A percentile compares a stretch with the other conserved stretches of the same genome.
phyloP scores from a whole-genome alignment of 2,329 filamentous ascomycete genomes.

The Ceratocystis albifundus region DNA sequence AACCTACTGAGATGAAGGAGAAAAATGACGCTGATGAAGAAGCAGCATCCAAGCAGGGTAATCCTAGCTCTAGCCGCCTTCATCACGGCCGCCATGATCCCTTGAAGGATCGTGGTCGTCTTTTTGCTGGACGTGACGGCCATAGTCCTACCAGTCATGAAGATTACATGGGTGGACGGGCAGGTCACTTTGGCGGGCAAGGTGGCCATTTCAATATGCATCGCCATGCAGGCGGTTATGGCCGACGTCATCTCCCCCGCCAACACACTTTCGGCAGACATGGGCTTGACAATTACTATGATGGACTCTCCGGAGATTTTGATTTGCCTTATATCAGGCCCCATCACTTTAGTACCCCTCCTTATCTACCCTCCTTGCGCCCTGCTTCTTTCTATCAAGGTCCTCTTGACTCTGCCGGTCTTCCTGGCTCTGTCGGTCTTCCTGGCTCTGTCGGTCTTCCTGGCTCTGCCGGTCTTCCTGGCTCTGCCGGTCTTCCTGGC shows the following conservation, averaged over 20 bases:
- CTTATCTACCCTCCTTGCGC: constrained; percentile 71
- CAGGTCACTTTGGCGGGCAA: constrained; percentile 25
- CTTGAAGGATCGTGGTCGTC: constrained; percentile 26
- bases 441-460: not conserved
- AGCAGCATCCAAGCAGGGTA: constrained; percentile 25
- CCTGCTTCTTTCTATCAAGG: constrained; percentile 71
- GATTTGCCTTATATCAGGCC: not conserved
- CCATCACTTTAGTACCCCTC: constrained; percentile 48
- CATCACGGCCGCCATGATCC: constrained; percentile 26
- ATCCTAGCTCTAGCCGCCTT: constrained; percentile 27
- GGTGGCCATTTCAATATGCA: constrained; percentile 25
- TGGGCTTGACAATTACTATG: no score
- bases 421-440: not conserved
- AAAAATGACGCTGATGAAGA: constrained; percentile 20
- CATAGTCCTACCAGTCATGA: constrained; percentile 12
- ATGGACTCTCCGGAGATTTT: not conserved
- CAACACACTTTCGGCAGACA: not conserved
- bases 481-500: not conserved
- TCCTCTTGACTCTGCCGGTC: no score
- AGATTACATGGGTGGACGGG: constrained; percentile 22
- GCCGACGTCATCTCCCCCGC: not conserved
- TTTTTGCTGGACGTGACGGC: constrained; percentile 25
- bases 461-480: not conserved
- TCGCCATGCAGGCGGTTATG: constrained; percentile 14
- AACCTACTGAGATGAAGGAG: not conserved